A percentile compares a stretch with the other conserved stretches of the same genome.
Conservation (phyloP, 805 yeast genomes). For the Hanseniaspora valbyensis region DNA sequence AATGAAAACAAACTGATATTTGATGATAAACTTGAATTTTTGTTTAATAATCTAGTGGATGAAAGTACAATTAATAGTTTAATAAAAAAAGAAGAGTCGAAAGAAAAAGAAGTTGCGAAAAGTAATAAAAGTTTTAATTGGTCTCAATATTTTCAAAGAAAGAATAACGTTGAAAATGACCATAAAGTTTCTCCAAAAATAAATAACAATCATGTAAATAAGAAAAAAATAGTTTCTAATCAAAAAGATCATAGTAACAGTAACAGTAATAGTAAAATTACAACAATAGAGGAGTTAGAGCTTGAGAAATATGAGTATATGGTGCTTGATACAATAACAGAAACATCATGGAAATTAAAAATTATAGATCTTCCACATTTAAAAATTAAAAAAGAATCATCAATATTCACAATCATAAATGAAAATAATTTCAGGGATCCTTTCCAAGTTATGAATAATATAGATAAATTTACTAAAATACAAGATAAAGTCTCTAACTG, state of each 20-base stretch:
- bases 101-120: background rate
- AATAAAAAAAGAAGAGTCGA: background rate
- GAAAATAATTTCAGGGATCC: conserved; percentile 12
- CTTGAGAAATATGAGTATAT: conserved; percentile 14
- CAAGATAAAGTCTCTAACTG: background rate
- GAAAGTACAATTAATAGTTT: background rate
- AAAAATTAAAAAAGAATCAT: background rate
- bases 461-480: background rate
- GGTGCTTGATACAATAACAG: conserved; percentile 8
- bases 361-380: conserved; percentile 8
- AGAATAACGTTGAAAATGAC: background rate
- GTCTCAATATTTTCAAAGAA: conserved; percentile 1
- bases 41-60: conserved; percentile 1
- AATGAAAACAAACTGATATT: conserved; percentile 7
- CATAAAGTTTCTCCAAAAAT: background rate
- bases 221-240: background rate
- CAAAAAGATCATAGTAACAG: background rate
- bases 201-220: too few species aligned
- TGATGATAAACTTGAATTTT: conserved; percentile 5
- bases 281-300: background rate
- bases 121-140: conserved; percentile 5
- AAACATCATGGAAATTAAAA: conserved; percentile 8
- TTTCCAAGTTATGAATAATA: conserved; percentile 4
- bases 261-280: background rate
- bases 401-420: conserved; percentile 8